Evolutionary conservation across 495 filamentous ascomycete genomes (phyloP).

Genomic region (Penicillium flavigenum): DNA sequence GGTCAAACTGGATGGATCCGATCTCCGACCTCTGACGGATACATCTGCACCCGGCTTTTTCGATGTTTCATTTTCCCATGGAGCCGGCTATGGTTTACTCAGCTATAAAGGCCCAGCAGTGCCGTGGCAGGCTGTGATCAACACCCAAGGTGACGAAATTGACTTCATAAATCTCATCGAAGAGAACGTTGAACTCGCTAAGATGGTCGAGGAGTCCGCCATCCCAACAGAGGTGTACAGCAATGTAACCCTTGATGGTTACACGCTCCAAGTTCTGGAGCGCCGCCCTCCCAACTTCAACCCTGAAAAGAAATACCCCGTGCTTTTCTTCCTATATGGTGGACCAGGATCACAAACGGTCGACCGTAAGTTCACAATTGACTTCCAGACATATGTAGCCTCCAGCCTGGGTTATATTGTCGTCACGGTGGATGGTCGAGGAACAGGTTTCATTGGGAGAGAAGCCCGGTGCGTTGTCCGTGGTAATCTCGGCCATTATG

Average conservation of each 20-base stretch:
- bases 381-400: slow-evolving; percentile 90
- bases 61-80: slow-evolving; percentile 78
- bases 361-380: slow-evolving; percentile 74
- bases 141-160: slow-evolving; percentile 66
- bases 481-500: slow-evolving; percentile 79
- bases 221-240: slow-evolving; percentile 83
- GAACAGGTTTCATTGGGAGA: slow-evolving; percentile 88
- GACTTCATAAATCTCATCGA: slow-evolving; percentile 69
- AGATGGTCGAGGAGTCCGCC: slow-evolving; percentile 70
- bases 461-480: slow-evolving; percentile 77
- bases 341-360: slow-evolving; percentile 90
- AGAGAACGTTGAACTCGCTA: slow-evolving; percentile 66
- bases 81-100: slow-evolving; percentile 76
- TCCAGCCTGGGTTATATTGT: slow-evolving; percentile 89
- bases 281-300: slow-evolving; percentile 90
- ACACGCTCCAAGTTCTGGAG: slow-evolving; percentile 81
- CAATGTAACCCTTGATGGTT: slow-evolving; percentile 78
- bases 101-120: slow-evolving; percentile 81
- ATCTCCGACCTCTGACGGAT: slow-evolving; percentile 70
- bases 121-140: slow-evolving; percentile 89
- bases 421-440: slow-evolving; percentile 90
- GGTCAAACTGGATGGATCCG: slow-evolving; percentile 77
- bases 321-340: slow-evolving; percentile 90
- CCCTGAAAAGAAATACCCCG: slow-evolving; percentile 79
- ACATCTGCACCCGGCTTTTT: slow-evolving; percentile 79